Base-by-base conservation (phyloP, 2,329 filamentous ascomycete genomes). In the Talaromyces sp. region DNA sequence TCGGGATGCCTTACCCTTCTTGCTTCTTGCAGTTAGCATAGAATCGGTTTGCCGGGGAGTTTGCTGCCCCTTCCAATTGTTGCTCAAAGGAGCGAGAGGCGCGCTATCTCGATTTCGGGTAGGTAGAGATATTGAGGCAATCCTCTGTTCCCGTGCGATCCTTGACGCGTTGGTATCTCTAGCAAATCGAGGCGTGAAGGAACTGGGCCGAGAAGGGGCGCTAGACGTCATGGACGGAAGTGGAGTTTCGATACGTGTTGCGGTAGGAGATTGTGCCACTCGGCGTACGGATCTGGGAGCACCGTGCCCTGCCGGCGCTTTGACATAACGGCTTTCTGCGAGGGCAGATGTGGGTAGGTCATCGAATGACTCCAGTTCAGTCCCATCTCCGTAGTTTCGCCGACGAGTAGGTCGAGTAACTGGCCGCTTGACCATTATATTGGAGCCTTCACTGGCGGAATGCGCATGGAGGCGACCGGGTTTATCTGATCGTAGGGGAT, bases 351-450 rank as follows among this genome's bases (percentile, higher is more conserved):
- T 97, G 1, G 93, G 93, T 57, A 99, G 78, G 73, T 99, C 94
- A 70, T 99, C 94, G 70, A 99, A 97, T 2, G 83, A 86, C 65
- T 97, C 93, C 35, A 99, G 80, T 73, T 99, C 94, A 60, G 88
- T 89, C 15, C 94, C 94, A 71, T 97, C 91, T 11, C 94, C 94
- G 75, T 95, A 99, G 66, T 89, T 85, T 46, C 86, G 82, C 60
- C 80, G 79, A 40, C 85, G 81, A 36, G 84, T 80, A 2, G 91
- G 91, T 70, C 87, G 89, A 62, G 84, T 92, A 60, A 96, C 76
- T 48, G 88, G 86, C 63, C 88, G 84, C 78, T 87, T 88, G 6
- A 81, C 76, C 52, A 81, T 78, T 56, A 83, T 81, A 53, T 78
- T 72, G 31, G 82, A 69, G 19, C 78, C 72, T 55, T 81, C 78